Percentiles rank a stretch among this genome's conserved stretches.
Evolutionary conservation across 768 basidiomycete species (phyloP).

Genomic region (Hysterangium stoloniferum): DNA sequence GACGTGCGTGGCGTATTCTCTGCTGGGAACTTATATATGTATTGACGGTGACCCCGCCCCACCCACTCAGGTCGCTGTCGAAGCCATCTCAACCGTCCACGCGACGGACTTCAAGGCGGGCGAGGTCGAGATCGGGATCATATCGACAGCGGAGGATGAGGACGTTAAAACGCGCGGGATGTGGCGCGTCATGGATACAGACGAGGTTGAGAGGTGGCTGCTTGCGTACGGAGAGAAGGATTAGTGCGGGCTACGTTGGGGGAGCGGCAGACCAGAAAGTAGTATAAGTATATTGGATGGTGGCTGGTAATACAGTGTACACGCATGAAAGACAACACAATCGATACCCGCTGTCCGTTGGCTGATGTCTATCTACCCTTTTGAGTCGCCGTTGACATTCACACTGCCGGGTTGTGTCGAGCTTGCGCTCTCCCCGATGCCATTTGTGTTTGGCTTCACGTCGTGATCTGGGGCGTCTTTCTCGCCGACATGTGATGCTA

Average conservation of each 20-base stretch:
- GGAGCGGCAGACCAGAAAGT: neutral
- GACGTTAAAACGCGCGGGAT: slow-evolving; percentile 58
- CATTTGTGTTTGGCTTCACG: neutral
- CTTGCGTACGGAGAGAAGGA: slow-evolving; percentile 88
- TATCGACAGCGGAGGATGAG: slow-evolving; percentile 71
- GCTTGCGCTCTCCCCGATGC: neutral
- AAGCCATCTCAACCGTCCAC: slow-evolving; percentile 88
- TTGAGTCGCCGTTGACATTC: too few species aligned
- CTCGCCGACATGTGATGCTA: slow-evolving; percentile 42
- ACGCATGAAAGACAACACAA: too few species aligned
- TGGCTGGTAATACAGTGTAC: too few species aligned
- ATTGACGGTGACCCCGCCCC: slow-evolving; percentile 10
- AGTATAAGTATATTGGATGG: neutral
- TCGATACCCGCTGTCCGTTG: too few species aligned
- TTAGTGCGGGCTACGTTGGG: slow-evolving; percentile 36
- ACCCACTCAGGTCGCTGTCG: slow-evolving; percentile 71
- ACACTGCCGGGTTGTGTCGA: neutral
- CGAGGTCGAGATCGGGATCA: slow-evolving; percentile 95
- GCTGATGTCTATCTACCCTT: too few species aligned
- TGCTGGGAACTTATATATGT: neutral
- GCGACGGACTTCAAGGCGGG: slow-evolving; percentile 93
- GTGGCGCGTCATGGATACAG: slow-evolving; percentile 75
- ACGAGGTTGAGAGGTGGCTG: slow-evolving; percentile 71
- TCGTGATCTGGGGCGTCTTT: neutral
- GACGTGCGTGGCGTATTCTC: slow-evolving; percentile 50